Percentiles rank a stretch among this genome's conserved stretches.
Evolutionary conservation across 805 yeast genomes (phyloP).

Genomic region (Metschnikowia kofuensis): DNA sequence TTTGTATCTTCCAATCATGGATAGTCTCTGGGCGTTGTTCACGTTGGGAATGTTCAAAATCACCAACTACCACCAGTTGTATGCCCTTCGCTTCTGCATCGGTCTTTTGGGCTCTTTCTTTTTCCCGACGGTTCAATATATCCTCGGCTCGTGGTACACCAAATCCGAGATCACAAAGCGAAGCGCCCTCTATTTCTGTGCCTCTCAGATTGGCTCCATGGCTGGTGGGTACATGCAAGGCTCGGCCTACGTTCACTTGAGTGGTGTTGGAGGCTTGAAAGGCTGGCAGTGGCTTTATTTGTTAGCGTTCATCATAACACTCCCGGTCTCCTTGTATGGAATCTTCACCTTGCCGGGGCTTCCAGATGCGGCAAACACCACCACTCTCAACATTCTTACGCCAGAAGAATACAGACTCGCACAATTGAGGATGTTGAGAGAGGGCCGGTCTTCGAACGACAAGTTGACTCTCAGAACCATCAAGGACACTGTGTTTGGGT

Average conservation of each 20-base stretch:
- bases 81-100: constrained; percentile 4
- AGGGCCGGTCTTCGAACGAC: constrained; percentile 18
- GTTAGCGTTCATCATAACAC: constrained; percentile 5
- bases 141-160: constrained; percentile 8
- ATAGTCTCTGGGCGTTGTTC: constrained; percentile 14
- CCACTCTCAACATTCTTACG: constrained; percentile 4
- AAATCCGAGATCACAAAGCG: constrained; percentile 5
- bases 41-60: constrained; percentile 13
- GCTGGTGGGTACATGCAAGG: constrained; percentile 6
- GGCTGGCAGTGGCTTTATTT: constrained; percentile 8
- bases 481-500: constrained; percentile 13
- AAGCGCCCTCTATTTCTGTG: constrained; percentile 5
- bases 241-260: constrained; percentile 1
- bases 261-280: constrained; percentile 3
- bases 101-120: constrained; percentile 7
- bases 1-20: constrained; percentile 24
- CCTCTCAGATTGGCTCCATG: constrained; percentile 6
- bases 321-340: constrained; percentile 10
- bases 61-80: constrained; percentile 8
- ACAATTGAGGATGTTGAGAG: constrained; percentile 11
- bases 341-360: constrained; percentile 8
- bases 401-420: constrained; percentile 8
- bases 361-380: constrained; percentile 1
- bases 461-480: constrained; percentile 11
- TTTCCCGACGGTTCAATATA: constrained; percentile 5